Percentiles rank a stretch among this genome's conserved stretches.
Conservation (phyloP, 345 rosid genomes). For the Eucalyptus rudis region DNA sequence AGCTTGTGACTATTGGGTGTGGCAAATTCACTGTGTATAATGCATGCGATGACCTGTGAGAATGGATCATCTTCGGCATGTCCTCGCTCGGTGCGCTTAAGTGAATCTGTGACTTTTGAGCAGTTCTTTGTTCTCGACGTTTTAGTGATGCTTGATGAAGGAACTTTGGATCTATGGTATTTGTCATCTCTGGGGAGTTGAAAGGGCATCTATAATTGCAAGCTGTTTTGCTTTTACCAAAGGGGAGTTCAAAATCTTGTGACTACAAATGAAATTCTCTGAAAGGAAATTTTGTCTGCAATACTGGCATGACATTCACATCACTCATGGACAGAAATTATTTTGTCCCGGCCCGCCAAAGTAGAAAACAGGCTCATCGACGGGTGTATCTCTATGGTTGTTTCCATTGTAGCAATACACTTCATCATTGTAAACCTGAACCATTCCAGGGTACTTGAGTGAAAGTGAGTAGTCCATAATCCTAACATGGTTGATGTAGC, state of each 20-base stretch:
- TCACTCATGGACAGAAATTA: constrained; percentile 5
- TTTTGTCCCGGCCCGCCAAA: constrained; percentile 41
- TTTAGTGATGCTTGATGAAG: background rate
- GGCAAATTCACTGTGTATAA: background rate
- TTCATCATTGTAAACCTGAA: constrained; percentile 10
- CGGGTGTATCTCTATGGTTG: background rate
- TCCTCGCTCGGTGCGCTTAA: background rate
- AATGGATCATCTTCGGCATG: background rate
- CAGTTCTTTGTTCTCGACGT: background rate
- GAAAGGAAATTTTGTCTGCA: background rate
- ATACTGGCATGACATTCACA: background rate
- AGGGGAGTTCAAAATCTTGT: background rate
- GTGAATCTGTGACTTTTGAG: background rate
- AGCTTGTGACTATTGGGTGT: background rate
- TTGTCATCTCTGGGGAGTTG: background rate
- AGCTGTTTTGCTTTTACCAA: background rate
- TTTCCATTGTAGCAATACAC: constrained; percentile 8
- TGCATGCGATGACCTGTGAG: background rate
- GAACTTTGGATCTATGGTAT: background rate
- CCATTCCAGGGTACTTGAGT: constrained; percentile 23
- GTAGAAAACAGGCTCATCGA: constrained; percentile 15
- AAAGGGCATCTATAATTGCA: background rate
- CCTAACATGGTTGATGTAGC: constrained; percentile 22
- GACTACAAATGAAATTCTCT: background rate
- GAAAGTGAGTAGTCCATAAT: constrained; percentile 17